Evolutionary conservation across 2,329 filamentous ascomycete species (phyloP), one percentile per base, ranked within the genome.

Genomic region (Penicillium sp.): DNA sequence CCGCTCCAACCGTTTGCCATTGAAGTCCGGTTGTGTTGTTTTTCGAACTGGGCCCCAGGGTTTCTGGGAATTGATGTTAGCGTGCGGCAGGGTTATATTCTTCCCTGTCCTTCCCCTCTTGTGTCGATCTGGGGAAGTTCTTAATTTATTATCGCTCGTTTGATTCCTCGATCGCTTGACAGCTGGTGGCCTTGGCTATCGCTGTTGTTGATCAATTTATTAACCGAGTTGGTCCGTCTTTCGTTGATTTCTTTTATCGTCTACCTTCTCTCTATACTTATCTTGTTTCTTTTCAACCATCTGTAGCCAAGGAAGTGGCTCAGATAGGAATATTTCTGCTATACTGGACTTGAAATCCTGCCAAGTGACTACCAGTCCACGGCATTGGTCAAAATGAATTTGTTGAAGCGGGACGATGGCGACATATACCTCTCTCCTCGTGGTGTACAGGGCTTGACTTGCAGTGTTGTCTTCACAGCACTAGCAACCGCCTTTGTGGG

Each of bases 381-480:
- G n/a, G n/a, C 16, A 27, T 31, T 33, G 50, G 33, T 21, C 19
- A 63, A 54, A 9, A 69, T 69, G 68, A 55, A 54, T 29, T 43
- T 59, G 43, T 53, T 63, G 10, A 65, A 61, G 46, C 59, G 62
- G 9, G 66, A 61, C 9, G 23, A 58, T 49, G 55, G 51, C 8
- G 57, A 53, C 2, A 49, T 57, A 7, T 69, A 66, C 13, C 46
- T 73, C 25, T 71, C 69, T 14, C 19, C 60, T 33, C 62, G 69
- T 9, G 71, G 71, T 23, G 61, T 59, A 2, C 64, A 68, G 33
- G 68, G 60, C 8, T 49, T 75, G 46, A 60, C 62, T 14, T 58
- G 68, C 23, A 74, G 72, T 50, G 58, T 73, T 29, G 59, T 71
- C 11, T 73, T 75, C 53, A 73, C 72, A 6, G 53, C 26, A 3